Evolutionary conservation across 345 rosid genomes (phyloP).

Genomic region (Euphorbia tirucalli): DNA sequence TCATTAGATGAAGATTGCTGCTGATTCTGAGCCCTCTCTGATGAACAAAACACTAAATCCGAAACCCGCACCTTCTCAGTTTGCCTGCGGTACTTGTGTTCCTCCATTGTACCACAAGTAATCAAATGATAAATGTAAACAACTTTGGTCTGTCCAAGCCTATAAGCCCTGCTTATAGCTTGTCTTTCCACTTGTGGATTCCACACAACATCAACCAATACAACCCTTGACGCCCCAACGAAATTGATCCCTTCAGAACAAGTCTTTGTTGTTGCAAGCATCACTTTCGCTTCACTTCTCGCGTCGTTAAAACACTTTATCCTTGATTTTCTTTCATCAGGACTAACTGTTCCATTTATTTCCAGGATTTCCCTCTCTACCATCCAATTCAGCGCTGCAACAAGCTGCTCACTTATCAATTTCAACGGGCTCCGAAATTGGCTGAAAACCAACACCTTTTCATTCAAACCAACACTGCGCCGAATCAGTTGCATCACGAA

Average conservation of each 20-base stretch:
- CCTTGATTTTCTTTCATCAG: neutral
- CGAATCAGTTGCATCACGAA: too few relatives aligned
- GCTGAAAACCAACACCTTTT: too few relatives aligned
- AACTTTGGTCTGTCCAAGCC: conserved; percentile 63
- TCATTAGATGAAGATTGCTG: neutral
- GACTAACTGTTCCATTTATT: too few relatives aligned
- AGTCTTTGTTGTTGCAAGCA: conserved; percentile 73
- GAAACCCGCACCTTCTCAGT: neutral
- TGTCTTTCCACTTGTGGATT: conserved; percentile 83
- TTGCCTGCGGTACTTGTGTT: neutral
- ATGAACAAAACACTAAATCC: neutral
- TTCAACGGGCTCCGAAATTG: too few relatives aligned
- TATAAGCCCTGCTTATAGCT: conserved; percentile 76
- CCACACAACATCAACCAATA: conserved; percentile 78
- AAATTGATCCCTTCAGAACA: conserved; percentile 79
- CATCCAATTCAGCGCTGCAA: too few relatives aligned
- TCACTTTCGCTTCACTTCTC: conserved; percentile 47
- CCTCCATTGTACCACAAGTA: neutral
- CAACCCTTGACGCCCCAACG: conserved; percentile 81
- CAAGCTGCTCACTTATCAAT: too few relatives aligned
- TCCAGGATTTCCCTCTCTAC: too few relatives aligned
- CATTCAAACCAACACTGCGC: too few relatives aligned
- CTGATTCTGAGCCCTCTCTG: neutral
- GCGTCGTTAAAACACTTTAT: conserved; percentile 57
- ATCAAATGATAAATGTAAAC: conserved; percentile 65